Conservation (phyloP, 768 basidiomycete species). For the Rhizopogon vulgaris region DNA sequence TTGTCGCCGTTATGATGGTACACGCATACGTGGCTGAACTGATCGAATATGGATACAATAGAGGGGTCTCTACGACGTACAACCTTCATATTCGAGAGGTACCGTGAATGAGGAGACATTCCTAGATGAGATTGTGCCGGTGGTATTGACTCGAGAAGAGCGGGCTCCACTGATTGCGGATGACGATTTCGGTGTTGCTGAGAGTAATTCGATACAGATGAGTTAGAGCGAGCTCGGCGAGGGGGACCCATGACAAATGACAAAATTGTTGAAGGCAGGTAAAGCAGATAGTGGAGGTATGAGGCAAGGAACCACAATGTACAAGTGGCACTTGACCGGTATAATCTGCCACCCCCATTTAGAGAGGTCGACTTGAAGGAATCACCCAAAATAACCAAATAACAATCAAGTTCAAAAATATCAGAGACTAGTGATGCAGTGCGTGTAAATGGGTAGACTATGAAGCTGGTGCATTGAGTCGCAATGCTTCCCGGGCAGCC, state of each 20-base stretch:
- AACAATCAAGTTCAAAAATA: neutral
- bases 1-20: conserved; percentile 69
- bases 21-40: conserved; percentile 82
- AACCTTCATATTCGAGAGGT: conserved; percentile 75
- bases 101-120: conserved; percentile 63
- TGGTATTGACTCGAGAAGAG: conserved; percentile 7
- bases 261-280: neutral
- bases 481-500: neutral
- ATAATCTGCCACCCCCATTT: conserved; percentile 3
- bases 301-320: neutral
- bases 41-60: conserved; percentile 77
- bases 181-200: neutral
- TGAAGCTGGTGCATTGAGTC: neutral
- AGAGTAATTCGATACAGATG: conserved; percentile 15
- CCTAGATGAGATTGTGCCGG: conserved; percentile 22
- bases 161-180: conserved; percentile 1
- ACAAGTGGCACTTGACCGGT: neutral
- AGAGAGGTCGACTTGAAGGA: neutral
- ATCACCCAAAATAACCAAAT: no score
- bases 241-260: conserved; percentile 16
- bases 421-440: neutral
- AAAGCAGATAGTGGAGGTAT: conserved; percentile 2
- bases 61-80: conserved; percentile 73
- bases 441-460: neutral
- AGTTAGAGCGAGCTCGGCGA: conserved; percentile 26